Conservation (phyloP, 331 rosid species). For the Dryas integrifolia region DNA sequence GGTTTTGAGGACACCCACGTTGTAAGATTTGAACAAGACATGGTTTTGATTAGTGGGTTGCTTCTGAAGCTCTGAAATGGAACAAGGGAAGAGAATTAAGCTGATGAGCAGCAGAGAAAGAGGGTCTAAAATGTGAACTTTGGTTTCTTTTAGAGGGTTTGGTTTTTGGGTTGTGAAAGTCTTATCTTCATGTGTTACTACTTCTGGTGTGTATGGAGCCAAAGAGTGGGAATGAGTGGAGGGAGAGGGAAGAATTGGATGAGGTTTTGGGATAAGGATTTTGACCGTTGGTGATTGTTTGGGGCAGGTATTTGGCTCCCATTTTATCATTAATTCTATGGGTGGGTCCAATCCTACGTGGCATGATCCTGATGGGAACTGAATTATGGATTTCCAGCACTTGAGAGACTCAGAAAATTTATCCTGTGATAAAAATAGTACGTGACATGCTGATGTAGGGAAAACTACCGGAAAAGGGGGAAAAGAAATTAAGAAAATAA, state of each 20-base stretch:
- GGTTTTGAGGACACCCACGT: constrained; percentile 53
- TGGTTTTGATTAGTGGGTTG: constrained; percentile 6
- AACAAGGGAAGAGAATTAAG: not conserved
- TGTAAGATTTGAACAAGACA: constrained; percentile 47
- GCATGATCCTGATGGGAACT: constrained; percentile 10
- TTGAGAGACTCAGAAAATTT: not conserved
- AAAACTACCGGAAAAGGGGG: too few relatives aligned
- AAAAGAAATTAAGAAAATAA: not conserved
- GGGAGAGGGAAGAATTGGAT: constrained; percentile 55
- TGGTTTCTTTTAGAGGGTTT: constrained; percentile 23
- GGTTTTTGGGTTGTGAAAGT: not conserved
- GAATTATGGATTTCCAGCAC: not conserved
- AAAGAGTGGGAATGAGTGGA: constrained; percentile 60
- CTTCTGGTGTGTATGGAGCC: constrained; percentile 30
- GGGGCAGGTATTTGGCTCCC: constrained; percentile 14
- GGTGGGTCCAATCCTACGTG: constrained; percentile 39
- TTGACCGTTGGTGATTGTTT: constrained; percentile 40
- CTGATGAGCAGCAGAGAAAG: constrained; percentile 24
- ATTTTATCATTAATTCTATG: constrained; percentile 2
- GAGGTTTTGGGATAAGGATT: constrained; percentile 74
- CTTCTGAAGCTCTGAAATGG: constrained; percentile 15
- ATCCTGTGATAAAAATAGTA: not conserved
- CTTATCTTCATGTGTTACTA: constrained; percentile 37
- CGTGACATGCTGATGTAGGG: too few relatives aligned
- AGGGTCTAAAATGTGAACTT: constrained; percentile 20